Percentiles rank a stretch among this genome's conserved stretches.
These are phyloP conservation scores for Pleurotus ostreatus DNA, from an alignment of 768 basidiomycete species.

Conservation along the genomic window DNA sequence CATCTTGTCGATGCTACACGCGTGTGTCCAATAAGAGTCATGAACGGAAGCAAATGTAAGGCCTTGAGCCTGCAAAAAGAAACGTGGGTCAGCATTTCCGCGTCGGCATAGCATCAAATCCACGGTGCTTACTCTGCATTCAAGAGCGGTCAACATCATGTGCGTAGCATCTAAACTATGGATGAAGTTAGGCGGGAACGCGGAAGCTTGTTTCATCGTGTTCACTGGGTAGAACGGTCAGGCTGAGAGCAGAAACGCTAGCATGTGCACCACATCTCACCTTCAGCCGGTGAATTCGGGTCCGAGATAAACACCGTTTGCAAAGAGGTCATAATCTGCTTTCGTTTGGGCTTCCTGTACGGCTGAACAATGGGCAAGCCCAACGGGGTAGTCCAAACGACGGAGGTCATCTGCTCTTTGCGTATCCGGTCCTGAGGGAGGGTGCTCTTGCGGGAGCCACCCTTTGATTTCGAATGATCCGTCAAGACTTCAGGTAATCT, in stretches of 20 bases:
- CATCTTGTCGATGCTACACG: conserved; percentile 83
- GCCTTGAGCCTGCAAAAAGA: conserved; percentile 48
- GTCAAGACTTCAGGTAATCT: conserved; percentile 47
- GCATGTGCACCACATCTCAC: conserved; percentile 25
- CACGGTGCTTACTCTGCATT: conserved; percentile 61
- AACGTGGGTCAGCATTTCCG: conserved; percentile 1
- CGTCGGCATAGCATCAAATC: neutral
- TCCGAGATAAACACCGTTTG: conserved; percentile 91
- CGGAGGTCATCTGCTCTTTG: conserved; percentile 92
- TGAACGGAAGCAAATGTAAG: conserved; percentile 94
- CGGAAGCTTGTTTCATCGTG: conserved; percentile 83
- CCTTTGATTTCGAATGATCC: conserved; percentile 14
- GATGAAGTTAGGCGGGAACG: conserved; percentile 99
- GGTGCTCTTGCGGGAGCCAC: conserved; percentile 12
- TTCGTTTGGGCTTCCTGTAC: conserved; percentile 79
- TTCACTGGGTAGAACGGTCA: conserved; percentile 47
- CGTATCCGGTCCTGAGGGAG: conserved; percentile 39
- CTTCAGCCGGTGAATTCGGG: conserved; percentile 69
- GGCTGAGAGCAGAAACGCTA: neutral
- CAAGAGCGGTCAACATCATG: conserved; percentile 95
- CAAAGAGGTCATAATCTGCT: conserved; percentile 79
- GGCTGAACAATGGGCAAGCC: conserved; percentile 96
- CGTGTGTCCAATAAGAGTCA: conserved; percentile 99
- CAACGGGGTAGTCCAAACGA: conserved; percentile 96
- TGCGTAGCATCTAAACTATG: conserved; percentile 98